A percentile compares a stretch with the other conserved stretches of the same genome.
Conservation (phyloP, 2,329 filamentous ascomycete genomes). For the Exophiala viscosa region DNA sequence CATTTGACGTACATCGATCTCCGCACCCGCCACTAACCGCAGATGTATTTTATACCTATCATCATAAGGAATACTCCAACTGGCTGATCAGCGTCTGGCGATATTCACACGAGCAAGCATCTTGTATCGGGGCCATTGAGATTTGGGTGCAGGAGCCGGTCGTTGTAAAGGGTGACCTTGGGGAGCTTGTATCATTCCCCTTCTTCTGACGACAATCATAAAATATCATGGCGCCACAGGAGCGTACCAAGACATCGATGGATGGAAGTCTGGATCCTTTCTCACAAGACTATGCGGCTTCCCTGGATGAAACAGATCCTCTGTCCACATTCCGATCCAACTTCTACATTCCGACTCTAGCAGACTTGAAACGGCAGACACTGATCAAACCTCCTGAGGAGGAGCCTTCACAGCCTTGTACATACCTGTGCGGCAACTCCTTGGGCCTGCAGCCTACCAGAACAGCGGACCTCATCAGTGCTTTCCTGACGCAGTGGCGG, state of each 20-base stretch:
- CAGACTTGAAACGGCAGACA: slow-evolving; percentile 63
- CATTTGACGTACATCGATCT: background rate
- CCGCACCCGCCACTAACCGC: slow-evolving; percentile 27
- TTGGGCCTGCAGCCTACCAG: slow-evolving; percentile 76
- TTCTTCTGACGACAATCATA: background rate
- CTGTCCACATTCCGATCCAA: slow-evolving; percentile 61
- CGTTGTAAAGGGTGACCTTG: no score
- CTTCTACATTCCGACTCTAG: slow-evolving; percentile 73
- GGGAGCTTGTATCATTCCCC: no score
- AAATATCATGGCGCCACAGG: background rate
- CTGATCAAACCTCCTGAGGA: slow-evolving; percentile 41
- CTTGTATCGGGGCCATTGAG: no score
- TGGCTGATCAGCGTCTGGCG: no score
- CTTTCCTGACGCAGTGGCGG: slow-evolving; percentile 78
- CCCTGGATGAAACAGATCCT: slow-evolving; percentile 60
- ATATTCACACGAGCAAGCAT: no score
- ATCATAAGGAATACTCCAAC: background rate
- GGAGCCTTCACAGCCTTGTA: slow-evolving; percentile 40
- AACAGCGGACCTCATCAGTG: slow-evolving; percentile 61
- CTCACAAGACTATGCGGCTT: slow-evolving; percentile 39
- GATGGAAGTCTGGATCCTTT: slow-evolving; percentile 1
- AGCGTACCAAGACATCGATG: background rate
- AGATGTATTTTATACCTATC: slow-evolving; percentile 28
- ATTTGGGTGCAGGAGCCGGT: no score
- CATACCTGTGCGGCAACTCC: slow-evolving; percentile 89